Evolutionary conservation across 176 grass and related monocot species (phyloP).

Genomic region (Musa itinerans): DNA sequence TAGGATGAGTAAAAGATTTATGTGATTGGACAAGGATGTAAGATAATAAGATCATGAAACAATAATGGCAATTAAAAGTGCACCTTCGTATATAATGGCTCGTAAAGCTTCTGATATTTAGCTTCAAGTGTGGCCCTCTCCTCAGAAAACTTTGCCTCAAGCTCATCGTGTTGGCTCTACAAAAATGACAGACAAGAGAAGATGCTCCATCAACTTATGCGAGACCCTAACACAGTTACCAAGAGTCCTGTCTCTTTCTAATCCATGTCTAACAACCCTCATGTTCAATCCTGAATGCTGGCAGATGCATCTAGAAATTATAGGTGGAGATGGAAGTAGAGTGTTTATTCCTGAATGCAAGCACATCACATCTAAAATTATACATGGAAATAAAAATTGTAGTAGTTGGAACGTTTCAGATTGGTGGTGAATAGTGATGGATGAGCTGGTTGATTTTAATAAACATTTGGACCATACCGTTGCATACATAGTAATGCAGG

Average conservation of each 20-base stretch:
- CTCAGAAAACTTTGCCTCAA: slow-evolving; percentile 17
- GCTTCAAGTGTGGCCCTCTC: slow-evolving; percentile 18
- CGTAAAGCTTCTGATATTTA: slow-evolving; percentile 19
- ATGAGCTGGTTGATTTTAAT: too few species aligned
- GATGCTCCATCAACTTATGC: not conserved
- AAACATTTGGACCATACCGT: too few species aligned
- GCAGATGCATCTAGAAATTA: too few species aligned
- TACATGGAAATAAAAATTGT: not conserved
- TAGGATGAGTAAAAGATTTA: not conserved
- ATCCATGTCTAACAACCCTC: too few species aligned
- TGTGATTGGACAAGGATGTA: not conserved
- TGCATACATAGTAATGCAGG: too few species aligned
- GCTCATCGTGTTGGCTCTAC: slow-evolving; percentile 18
- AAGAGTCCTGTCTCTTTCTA: not conserved
- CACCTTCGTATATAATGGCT: slow-evolving; percentile 16
- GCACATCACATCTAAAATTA: not conserved
- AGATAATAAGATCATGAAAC: not conserved
- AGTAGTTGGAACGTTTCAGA: too few species aligned
- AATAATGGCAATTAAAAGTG: not conserved
- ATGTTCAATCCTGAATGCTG: too few species aligned
- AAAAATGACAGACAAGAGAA: not conserved
- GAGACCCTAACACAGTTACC: not conserved
- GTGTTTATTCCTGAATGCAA: not conserved
- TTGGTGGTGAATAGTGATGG: too few species aligned
- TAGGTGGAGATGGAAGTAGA: too few species aligned